phyloP scores from a whole-genome alignment of 176 grass and related monocot species.

The Musa schizocarpa region DNA sequence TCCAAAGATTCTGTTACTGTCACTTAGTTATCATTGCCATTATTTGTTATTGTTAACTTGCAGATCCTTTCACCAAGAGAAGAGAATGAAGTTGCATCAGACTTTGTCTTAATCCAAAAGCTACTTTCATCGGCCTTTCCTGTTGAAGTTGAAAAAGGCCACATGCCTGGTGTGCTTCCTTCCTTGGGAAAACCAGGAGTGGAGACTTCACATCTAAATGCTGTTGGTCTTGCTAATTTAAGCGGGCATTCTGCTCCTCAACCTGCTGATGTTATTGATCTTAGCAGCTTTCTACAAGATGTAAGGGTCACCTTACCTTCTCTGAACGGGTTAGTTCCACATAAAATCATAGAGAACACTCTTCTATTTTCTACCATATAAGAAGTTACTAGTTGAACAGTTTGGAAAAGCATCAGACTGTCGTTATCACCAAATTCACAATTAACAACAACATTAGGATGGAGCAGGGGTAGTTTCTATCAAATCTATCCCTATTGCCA shows the following conservation, averaged over 20 bases:
- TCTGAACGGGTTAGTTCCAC: slow-evolving; percentile 61
- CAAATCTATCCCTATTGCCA: no score
- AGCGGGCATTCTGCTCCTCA: not conserved
- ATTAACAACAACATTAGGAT: no score
- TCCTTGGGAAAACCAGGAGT: slow-evolving; percentile 12
- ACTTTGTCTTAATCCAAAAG: slow-evolving; percentile 49
- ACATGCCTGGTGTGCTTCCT: slow-evolving; percentile 3
- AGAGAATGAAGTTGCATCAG: slow-evolving; percentile 30
- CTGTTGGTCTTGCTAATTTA: slow-evolving; percentile 1
- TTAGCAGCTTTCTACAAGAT: slow-evolving; percentile 36
- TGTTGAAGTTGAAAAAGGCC: slow-evolving; percentile 25
- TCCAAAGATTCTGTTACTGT: slow-evolving; percentile 17
- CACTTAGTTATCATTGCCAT: not conserved
- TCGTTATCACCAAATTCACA: no score
- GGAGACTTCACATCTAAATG: slow-evolving; percentile 17
- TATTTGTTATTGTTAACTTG: slow-evolving; percentile 6
- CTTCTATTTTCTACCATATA: not conserved
- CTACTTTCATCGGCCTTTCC: slow-evolving; percentile 50
- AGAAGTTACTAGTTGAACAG: not conserved
- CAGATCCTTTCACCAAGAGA: slow-evolving; percentile 42
- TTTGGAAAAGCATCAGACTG: no score
- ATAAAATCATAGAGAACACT: not conserved
- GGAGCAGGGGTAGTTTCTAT: no score
- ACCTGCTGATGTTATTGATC: slow-evolving; percentile 38
- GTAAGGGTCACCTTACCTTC: slow-evolving; percentile 50